Percentiles rank a stretch among this genome's conserved stretches.
phyloP scores from a whole-genome alignment of 2,329 filamentous ascomycete genomes.

The Botryotinia convoluta region DNA sequence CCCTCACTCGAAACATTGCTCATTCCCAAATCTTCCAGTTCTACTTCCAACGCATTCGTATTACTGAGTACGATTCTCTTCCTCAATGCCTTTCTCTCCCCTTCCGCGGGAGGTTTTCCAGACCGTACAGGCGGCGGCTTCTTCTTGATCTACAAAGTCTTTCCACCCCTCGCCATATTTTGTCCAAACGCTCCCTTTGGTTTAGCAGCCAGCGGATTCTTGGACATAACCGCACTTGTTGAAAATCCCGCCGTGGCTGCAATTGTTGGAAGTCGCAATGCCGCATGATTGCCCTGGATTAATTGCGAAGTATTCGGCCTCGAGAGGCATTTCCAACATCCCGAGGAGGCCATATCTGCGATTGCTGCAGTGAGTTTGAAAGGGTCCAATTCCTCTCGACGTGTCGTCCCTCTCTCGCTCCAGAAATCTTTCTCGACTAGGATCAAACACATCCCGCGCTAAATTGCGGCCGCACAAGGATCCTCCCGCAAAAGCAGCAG shows the following conservation, averaged over 20 bases:
- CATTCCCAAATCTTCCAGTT: constrained; percentile 58
- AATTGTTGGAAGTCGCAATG: constrained; percentile 36
- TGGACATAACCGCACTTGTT: constrained; percentile 34
- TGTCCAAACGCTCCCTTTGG: constrained; percentile 13
- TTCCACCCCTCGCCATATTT: constrained; percentile 25
- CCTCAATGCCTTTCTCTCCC: constrained; percentile 82
- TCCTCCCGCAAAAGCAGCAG: constrained; percentile 18
- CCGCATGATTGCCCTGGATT: constrained; percentile 37
- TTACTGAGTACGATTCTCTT: constrained; percentile 93
- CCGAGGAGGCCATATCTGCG: constrained; percentile 51
- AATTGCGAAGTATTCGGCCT: constrained; percentile 46
- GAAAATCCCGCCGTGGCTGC: constrained; percentile 29
- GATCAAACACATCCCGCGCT: constrained; percentile 18
- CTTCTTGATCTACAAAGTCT: constrained; percentile 47
- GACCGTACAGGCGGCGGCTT: constrained; percentile 38
- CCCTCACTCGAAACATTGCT: constrained; percentile 56
- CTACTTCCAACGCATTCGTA: constrained; percentile 81
- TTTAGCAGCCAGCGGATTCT: constrained; percentile 12
- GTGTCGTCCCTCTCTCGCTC: constrained; percentile 12
- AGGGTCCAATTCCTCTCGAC: not conserved
- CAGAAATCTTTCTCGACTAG: constrained; percentile 19
- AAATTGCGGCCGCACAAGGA: constrained; percentile 22
- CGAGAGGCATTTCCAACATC: constrained; percentile 58
- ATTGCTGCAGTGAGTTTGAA: not conserved
- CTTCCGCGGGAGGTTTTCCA: constrained; percentile 59